These are phyloP conservation scores for Acacia pycnantha DNA, from an alignment of 331 rosid genomes.

Conservation along the genomic window DNA sequence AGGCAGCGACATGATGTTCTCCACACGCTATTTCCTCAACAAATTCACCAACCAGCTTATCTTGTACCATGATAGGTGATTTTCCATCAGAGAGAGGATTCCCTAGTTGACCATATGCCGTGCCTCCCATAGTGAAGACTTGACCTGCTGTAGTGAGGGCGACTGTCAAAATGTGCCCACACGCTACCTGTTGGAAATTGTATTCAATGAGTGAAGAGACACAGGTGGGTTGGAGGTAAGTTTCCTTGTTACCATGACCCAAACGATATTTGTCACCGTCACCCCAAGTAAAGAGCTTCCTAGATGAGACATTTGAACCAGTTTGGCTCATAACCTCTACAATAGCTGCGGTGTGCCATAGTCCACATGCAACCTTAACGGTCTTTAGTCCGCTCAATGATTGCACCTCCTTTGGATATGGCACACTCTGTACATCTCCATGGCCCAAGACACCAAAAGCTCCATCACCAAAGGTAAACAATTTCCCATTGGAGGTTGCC, in stretches of 20 bases:
- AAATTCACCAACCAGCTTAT: conserved; percentile 79
- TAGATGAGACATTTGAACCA: conserved; percentile 48
- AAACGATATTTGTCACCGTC: conserved; percentile 88
- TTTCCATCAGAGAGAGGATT: conserved; percentile 80
- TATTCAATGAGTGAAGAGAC: conserved; percentile 83
- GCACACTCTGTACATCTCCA: conserved; percentile 67
- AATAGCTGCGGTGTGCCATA: conserved; percentile 97
- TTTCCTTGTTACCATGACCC: conserved; percentile 85
- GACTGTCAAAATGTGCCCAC: conserved; percentile 80
- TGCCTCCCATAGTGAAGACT: conserved; percentile 81
- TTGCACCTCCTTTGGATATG: conserved; percentile 81
- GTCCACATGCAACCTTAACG: conserved; percentile 83
- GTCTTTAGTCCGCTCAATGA: conserved; percentile 66
- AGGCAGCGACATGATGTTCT: conserved; percentile 66
- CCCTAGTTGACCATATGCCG: conserved; percentile 80
- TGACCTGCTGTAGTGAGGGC: conserved; percentile 93
- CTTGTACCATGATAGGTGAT: conserved; percentile 73
- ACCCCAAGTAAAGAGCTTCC: conserved; percentile 91
- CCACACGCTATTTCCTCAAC: conserved; percentile 95
- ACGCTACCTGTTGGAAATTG: conserved; percentile 78
- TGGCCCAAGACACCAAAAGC: conserved; percentile 90
- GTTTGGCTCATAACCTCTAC: conserved; percentile 66
- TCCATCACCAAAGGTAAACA: conserved; percentile 94
- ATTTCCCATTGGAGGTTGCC: conserved; percentile 68
- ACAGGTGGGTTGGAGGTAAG: conserved; percentile 78